Evolutionary conservation across 192 early-diverging fungal genomes (phyloP), one percentile per base, ranked within the genome.

Genomic region (Linnemannia elongata): DNA sequence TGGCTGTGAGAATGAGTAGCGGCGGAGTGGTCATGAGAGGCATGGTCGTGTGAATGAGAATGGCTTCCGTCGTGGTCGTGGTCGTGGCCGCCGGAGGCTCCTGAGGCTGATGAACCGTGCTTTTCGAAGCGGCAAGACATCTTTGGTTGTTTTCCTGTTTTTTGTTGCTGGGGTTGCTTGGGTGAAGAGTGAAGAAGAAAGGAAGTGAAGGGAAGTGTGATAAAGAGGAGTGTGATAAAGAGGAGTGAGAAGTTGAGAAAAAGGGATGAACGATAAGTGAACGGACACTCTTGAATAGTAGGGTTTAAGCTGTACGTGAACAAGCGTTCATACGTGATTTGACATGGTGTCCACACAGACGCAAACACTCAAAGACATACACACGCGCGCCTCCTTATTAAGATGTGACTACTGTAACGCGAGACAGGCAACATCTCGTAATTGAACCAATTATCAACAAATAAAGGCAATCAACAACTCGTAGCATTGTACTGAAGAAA

Each of bases 1-100:
- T 96, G 91, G 70, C 90, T 89, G 70, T 93, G 88, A 76, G 88
- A 95, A 79, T 97, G 96, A 41, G 95, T 92, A 52, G 17, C 49
- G 49, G 4, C 49, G 3, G 44, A 45, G 44, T 57, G 55, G 55
- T 57, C 49, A 35, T 92, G 82, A 9, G 78, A 82, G 72, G 78
- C 78, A 75, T 94, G 92, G 75, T 79, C 96, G 79, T 96, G 95
- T n/a, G 94, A 93, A 81, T 89, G 79, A 22, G 77, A 75, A 42
- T 91, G 86, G 13, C 75, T 70, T n/a, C 76, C 86, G 75, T 93
- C 88, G 0, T 83, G 82, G 75, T 94, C 91, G 30, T 87, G 82
- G 44, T 45, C 44, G 3, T 45, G 44, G 17, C 66, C 73, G 33
- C 39, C 80, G 24, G 60, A 73, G 7, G 74, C 68, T 57, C 69